Conservation (phyloP, 164 flowering plant genomes). For the Chimonanthus salicifolius region DNA sequence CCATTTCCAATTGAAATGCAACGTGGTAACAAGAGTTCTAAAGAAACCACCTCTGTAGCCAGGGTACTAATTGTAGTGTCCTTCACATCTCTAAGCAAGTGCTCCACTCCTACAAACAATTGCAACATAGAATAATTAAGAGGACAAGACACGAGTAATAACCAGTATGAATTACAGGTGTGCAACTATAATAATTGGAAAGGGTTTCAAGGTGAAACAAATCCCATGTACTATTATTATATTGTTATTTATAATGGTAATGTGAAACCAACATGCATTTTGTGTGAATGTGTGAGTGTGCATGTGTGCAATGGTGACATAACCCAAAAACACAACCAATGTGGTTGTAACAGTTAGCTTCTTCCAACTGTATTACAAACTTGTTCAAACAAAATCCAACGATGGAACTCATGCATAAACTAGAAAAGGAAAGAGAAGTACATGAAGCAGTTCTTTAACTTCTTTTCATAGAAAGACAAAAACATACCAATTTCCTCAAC, state of each 20-base stretch:
- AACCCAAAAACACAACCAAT: too few species aligned
- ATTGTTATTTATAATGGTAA: too few species aligned
- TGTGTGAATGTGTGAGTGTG: too few species aligned
- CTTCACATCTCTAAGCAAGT: constrained; percentile 95
- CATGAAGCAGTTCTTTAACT: neutral
- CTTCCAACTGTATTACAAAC: too few species aligned
- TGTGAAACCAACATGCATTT: too few species aligned
- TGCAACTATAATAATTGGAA: neutral
- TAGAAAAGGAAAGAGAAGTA: neutral
- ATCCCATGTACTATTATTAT: too few species aligned
- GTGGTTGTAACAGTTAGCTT: too few species aligned
- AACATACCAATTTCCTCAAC: constrained; percentile 96
- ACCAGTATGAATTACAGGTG: neutral
- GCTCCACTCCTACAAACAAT: constrained; percentile 75
- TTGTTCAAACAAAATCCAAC: neutral
- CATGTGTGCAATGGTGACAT: too few species aligned
- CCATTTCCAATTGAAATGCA: neutral
- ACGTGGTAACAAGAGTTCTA: neutral
- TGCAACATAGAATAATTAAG: too few species aligned
- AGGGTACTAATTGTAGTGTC: constrained; percentile 96
- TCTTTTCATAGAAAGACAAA: neutral
- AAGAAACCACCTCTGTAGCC: constrained; percentile 77
- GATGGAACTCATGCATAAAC: neutral
- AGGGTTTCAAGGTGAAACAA: neutral
- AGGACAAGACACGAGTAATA: too few species aligned